phyloP scores from a whole-genome alignment of 805 yeast species.

The Kockiozyma suomiensis region DNA sequence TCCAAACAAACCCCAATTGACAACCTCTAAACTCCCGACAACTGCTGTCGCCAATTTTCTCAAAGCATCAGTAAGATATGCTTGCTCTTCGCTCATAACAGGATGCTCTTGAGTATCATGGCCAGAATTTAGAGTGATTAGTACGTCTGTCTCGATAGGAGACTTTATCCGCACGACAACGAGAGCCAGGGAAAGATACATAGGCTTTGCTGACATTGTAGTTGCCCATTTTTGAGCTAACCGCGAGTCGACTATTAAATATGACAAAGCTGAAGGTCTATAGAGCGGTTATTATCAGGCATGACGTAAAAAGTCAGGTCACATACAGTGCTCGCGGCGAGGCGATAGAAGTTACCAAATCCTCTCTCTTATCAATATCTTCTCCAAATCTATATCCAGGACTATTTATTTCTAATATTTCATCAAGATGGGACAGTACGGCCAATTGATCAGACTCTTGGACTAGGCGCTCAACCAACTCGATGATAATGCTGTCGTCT shows the following conservation, averaged over 20 bases:
- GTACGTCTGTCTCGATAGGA: constrained; percentile 56
- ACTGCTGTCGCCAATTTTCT: constrained; percentile 1
- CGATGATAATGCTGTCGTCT: constrained; percentile 46
- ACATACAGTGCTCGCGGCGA: constrained; percentile 1
- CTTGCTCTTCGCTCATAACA: neutral
- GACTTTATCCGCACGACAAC: constrained; percentile 55
- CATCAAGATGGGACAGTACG: constrained; percentile 37
- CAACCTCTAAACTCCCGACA: constrained; percentile 8
- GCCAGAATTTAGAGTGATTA: constrained; percentile 65
- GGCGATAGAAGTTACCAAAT: neutral
- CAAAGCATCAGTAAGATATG: neutral
- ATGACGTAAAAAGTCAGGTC: neutral
- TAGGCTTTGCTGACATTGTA: constrained; percentile 26
- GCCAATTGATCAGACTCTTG: constrained; percentile 23
- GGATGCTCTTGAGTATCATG: constrained; percentile 32
- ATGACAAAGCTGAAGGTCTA: constrained; percentile 15
- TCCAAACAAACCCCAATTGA: constrained; percentile 24
- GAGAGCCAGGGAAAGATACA: constrained; percentile 51
- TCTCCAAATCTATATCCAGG: constrained; percentile 1
- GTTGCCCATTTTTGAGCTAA: constrained; percentile 30
- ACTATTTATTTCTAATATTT: constrained; percentile 37
- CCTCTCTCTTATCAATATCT: neutral
- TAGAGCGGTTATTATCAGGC: neutral
- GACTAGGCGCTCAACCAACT: constrained; percentile 42
- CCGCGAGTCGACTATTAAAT: constrained; percentile 16